phyloP scores from a whole-genome alignment of 108 stramenopile species.

The Phaeodactylum tricornutum region DNA sequence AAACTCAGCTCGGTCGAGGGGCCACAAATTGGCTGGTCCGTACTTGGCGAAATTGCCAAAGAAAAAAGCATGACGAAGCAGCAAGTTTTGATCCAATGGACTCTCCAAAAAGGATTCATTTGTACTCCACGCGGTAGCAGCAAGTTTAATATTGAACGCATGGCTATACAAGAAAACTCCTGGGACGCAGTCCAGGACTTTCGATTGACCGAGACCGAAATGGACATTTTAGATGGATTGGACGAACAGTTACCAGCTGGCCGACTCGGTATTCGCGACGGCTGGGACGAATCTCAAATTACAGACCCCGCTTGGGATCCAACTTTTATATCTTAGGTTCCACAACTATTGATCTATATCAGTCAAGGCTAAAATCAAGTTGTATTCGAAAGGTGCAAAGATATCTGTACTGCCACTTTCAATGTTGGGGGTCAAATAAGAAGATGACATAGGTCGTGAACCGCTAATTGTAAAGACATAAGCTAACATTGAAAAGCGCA shows the following conservation, averaged over 20 bases:
- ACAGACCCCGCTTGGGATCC: slow-evolving; percentile 62
- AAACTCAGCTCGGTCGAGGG: slow-evolving; percentile 48
- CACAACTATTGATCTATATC: too few relatives aligned
- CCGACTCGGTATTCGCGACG: slow-evolving; percentile 59
- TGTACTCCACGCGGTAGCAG: slow-evolving; percentile 60
- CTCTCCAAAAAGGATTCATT: slow-evolving; percentile 59
- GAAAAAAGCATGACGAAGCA: slow-evolving; percentile 64
- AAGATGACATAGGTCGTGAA: too few relatives aligned
- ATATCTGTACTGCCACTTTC: too few relatives aligned
- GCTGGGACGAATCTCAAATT: slow-evolving; percentile 63
- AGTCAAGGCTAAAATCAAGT: too few relatives aligned
- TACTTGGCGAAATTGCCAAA: slow-evolving; percentile 38
- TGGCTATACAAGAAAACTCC: slow-evolving; percentile 70
- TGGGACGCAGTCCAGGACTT: slow-evolving; percentile 41
- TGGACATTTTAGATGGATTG: slow-evolving; percentile 45
- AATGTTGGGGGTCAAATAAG: too few relatives aligned
- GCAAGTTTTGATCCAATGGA: slow-evolving; percentile 68
- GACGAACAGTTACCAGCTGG: slow-evolving; percentile 46
- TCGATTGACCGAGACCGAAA: slow-evolving; percentile 39
- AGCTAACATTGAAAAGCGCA: too few relatives aligned
- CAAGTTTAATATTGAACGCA: slow-evolving; percentile 45
- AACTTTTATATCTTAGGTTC: too few relatives aligned
- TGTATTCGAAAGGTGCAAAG: too few relatives aligned
- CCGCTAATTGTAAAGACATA: too few relatives aligned
- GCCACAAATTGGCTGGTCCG: slow-evolving; percentile 44